phyloP scores from a whole-genome alignment of 1,139 yeast species.

The Casaregolazyma lundiana region DNA sequence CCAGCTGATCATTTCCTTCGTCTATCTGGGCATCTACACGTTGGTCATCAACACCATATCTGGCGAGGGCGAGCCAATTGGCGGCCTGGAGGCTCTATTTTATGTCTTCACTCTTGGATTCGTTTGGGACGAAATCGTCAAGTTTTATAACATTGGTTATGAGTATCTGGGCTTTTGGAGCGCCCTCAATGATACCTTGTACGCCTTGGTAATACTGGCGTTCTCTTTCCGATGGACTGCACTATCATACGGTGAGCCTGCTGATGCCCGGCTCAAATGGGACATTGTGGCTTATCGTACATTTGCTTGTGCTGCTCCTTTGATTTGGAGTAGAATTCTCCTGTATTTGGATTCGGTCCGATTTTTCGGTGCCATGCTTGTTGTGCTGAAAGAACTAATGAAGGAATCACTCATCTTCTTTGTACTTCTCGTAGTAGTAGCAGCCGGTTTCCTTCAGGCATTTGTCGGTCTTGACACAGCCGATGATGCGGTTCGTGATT shows the following conservation, averaged over 20 bases:
- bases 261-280: conserved; percentile 38
- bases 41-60: conserved; percentile 50
- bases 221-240: conserved; percentile 55
- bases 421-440: conserved; percentile 63
- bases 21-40: conserved; percentile 61
- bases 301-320: conserved; percentile 77
- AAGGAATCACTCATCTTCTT: conserved; percentile 78
- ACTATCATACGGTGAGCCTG: conserved; percentile 30
- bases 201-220: conserved; percentile 49
- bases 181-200: conserved; percentile 69
- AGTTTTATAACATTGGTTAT: conserved; percentile 71
- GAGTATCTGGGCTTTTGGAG: conserved; percentile 76
- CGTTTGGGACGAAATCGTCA: conserved; percentile 60
- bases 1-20: conserved; percentile 63
- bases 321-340: conserved; percentile 78
- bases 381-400: conserved; percentile 81
- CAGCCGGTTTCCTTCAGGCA: conserved; percentile 80
- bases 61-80: conserved; percentile 34
- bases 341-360: conserved; percentile 72
- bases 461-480: conserved; percentile 83
- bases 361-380: conserved; percentile 86
- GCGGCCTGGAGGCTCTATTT: conserved; percentile 51
- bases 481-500: conserved; percentile 58
- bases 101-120: conserved; percentile 66
- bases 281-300: conserved; percentile 68